Evolutionary conservation across 2,329 filamentous ascomycete species (phyloP).

Genomic region (Aspergillus terreus): DNA sequence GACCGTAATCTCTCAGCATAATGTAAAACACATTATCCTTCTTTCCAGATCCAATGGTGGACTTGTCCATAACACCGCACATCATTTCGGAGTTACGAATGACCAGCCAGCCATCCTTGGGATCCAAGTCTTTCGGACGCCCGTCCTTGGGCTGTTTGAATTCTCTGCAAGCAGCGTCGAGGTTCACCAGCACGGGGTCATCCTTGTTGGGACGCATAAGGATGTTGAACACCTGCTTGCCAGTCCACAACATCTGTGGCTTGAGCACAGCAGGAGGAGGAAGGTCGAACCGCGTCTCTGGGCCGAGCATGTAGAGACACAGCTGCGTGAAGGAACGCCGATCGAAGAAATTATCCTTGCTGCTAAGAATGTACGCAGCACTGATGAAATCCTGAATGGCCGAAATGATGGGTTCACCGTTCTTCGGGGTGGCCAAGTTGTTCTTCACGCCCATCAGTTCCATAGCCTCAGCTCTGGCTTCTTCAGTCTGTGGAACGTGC

Average conservation of each 20-base stretch:
- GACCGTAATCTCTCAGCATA: constrained; percentile 90
- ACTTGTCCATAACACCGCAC: constrained; percentile 97
- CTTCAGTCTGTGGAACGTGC: constrained; percentile 95
- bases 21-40: constrained; percentile 98
- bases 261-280: constrained; percentile 84
- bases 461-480: constrained; percentile 90
- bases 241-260: constrained; percentile 86
- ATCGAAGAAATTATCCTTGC: constrained; percentile 90
- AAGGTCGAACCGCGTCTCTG: constrained; percentile 71
- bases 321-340: constrained; percentile 84
- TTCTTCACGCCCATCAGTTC: constrained; percentile 97
- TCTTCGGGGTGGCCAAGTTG: constrained; percentile 93
- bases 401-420: constrained; percentile 95
- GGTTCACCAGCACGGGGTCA: constrained; percentile 80
- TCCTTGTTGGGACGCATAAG: constrained; percentile 83
- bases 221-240: constrained; percentile 93
- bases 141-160: constrained; percentile 48
- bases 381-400: constrained; percentile 99
- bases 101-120: constrained; percentile 85
- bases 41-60: constrained; percentile 93
- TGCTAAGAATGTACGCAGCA: constrained; percentile 83
- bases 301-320: constrained; percentile 90
- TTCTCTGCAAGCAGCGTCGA: constrained; percentile 87
- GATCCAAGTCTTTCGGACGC: constrained; percentile 60
- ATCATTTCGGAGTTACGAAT: constrained; percentile 96